Evolutionary conservation across 164 flowering plant genomes (phyloP).

Genomic region (Sedum album): DNA sequence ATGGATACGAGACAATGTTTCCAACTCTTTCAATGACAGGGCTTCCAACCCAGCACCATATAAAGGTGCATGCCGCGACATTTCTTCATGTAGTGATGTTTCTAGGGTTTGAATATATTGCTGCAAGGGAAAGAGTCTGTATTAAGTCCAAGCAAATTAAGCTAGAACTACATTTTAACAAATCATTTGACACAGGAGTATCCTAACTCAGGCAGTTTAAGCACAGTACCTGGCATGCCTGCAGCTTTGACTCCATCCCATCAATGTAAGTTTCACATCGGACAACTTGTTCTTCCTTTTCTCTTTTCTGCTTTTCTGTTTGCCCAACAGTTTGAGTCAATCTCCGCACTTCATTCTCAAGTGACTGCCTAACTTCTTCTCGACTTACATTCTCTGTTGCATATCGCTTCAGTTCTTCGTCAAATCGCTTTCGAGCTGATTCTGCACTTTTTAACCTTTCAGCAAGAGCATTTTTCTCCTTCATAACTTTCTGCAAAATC

Average conservation of each 20-base stretch:
- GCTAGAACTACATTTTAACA: background rate
- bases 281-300: constrained; percentile 94
- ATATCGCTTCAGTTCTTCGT: constrained; percentile 85
- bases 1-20: constrained; percentile 82
- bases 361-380: constrained; percentile 80
- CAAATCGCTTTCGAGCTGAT: constrained; percentile 79
- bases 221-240: constrained; percentile 74
- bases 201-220: constrained; percentile 1
- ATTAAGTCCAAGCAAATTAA: background rate
- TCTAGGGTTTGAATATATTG: constrained; percentile 81
- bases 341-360: constrained; percentile 87
- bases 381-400: constrained; percentile 81
- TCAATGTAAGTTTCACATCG: constrained; percentile 92
- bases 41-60: constrained; percentile 94
- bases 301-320: constrained; percentile 87
- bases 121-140: constrained; percentile 30
- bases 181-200: background rate
- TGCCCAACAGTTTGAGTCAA: constrained; percentile 88
- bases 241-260: constrained; percentile 84
- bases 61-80: constrained; percentile 95
- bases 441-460: constrained; percentile 89
- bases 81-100: constrained; percentile 81
- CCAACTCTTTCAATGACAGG: constrained; percentile 85
- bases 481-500: constrained; percentile 66
- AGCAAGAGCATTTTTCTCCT: constrained; percentile 93